Percentiles rank a stretch among this genome's conserved stretches.
Conservation (phyloP, 768 basidiomycete genomes). For the Tylopilus plumbeoviolaceoides region DNA sequence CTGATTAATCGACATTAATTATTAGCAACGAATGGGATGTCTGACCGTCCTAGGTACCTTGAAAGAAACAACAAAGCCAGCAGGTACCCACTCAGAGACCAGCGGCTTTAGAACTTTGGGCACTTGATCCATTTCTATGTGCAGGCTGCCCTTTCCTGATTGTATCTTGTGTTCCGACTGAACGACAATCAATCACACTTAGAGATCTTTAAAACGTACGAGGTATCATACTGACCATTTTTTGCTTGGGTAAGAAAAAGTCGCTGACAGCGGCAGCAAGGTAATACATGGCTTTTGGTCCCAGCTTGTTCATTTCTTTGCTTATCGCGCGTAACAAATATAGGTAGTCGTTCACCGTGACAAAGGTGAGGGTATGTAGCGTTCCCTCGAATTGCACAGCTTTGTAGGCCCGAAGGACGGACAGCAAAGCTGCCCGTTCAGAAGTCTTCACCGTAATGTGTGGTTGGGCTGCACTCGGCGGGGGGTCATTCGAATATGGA, state of each 20-base stretch:
- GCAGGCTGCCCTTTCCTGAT: constrained; percentile 88
- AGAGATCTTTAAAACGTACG: not conserved
- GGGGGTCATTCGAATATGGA: constrained; percentile 30
- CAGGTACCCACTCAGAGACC: constrained; percentile 89
- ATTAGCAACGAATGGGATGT: constrained; percentile 5
- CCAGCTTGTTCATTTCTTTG: constrained; percentile 67
- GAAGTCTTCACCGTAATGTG: constrained; percentile 63
- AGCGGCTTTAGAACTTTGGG: constrained; percentile 93
- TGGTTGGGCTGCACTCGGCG: constrained; percentile 27
- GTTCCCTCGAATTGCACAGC: constrained; percentile 68
- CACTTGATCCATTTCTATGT: constrained; percentile 98
- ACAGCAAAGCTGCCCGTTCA: constrained; percentile 61
- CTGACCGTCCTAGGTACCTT: constrained; percentile 55
- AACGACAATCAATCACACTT: not conserved
- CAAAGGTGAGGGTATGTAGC: constrained; percentile 83
- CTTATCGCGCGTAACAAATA: constrained; percentile 85
- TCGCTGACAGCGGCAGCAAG: constrained; percentile 98
- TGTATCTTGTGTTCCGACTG: constrained; percentile 99
- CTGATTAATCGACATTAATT: constrained; percentile 41
- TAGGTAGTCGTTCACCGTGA: constrained; percentile 94
- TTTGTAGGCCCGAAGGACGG: constrained; percentile 78
- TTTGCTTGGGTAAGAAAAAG: constrained; percentile 91
- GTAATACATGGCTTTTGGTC: constrained; percentile 84
- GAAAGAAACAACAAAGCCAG: constrained; percentile 94
- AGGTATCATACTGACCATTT: constrained; percentile 60